A percentile compares a stretch with the other conserved stretches of the same genome.
Conservation (phyloP, 371 early-diverging fungal species). For the Actinomortierella wolfii region DNA sequence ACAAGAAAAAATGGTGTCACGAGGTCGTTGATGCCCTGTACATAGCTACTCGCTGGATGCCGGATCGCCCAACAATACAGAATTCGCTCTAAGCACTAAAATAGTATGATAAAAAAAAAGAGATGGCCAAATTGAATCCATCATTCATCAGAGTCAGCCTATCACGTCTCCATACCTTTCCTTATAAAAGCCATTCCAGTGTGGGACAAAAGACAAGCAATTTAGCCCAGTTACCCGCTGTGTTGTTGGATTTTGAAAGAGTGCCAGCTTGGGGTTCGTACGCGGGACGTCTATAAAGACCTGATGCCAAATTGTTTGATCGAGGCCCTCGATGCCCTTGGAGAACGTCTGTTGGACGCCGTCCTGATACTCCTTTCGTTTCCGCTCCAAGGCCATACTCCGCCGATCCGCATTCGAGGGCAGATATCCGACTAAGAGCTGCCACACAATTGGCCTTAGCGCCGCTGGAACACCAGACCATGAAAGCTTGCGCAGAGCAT, state of each 20-base stretch:
- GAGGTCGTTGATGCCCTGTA: constrained; percentile 99
- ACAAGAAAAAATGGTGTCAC: constrained; percentile 95
- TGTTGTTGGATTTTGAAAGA: constrained; percentile 83
- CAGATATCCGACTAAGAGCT: constrained; percentile 88
- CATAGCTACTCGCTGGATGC: constrained; percentile 98
- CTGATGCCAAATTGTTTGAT: constrained; percentile 91
- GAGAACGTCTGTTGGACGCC: constrained; percentile 80
- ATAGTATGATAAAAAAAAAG: constrained; percentile 5
- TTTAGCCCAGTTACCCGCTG: constrained; percentile 86
- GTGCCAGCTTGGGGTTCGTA: constrained; percentile 81
- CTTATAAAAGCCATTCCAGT: too few relatives aligned
- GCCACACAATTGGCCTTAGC: constrained; percentile 89
- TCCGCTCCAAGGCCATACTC: constrained; percentile 78
- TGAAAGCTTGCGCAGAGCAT: constrained; percentile 77
- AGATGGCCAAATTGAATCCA: too few relatives aligned
- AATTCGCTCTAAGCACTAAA: constrained; percentile 85
- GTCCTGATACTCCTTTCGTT: constrained; percentile 90
- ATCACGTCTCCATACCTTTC: too few relatives aligned
- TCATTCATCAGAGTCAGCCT: too few relatives aligned
- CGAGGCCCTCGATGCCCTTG: constrained; percentile 78
- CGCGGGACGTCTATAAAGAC: constrained; percentile 95
- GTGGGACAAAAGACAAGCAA: too few relatives aligned
- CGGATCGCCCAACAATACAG: constrained; percentile 97
- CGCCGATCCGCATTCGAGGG: constrained; percentile 86
- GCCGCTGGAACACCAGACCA: constrained; percentile 94